Conservation (phyloP, 164 flowering plant genomes). For the Annona squamosa region DNA sequence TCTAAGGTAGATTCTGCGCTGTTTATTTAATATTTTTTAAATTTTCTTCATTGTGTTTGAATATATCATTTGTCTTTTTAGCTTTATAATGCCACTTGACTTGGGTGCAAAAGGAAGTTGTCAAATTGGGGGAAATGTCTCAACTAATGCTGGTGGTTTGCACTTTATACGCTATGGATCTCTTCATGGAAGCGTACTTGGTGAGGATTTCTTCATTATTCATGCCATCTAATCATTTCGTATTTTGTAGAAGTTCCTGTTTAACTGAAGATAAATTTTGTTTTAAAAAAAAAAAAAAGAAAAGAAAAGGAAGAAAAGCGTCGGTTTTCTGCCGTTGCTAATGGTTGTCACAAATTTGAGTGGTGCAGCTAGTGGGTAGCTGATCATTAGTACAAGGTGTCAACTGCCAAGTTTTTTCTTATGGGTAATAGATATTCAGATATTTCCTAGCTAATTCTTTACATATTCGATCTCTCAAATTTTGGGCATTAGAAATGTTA, state of each 20-base stretch:
- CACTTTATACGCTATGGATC: conserved; percentile 94
- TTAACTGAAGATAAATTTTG: background rate
- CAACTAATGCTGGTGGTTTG: conserved; percentile 98
- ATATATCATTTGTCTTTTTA: conserved; percentile 28
- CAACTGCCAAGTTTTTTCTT: too few relatives aligned
- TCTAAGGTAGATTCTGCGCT: background rate
- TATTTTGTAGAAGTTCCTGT: too few relatives aligned
- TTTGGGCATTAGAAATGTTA: too few relatives aligned
- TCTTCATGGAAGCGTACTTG: conserved; percentile 89
- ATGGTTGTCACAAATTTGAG: too few relatives aligned
- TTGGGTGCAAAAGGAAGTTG: conserved; percentile 99
- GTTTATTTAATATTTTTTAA: background rate
- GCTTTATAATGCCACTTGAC: conserved; percentile 96
- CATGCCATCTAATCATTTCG: too few relatives aligned
- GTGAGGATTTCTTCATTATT: conserved; percentile 29
- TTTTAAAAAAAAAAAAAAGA: background rate
- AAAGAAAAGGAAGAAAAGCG: background rate
- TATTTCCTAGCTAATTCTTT: too few relatives aligned
- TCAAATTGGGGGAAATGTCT: conserved; percentile 96
- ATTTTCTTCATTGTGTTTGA: background rate
- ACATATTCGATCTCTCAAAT: too few relatives aligned
- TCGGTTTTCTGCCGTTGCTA: too few relatives aligned
- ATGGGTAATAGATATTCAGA: too few relatives aligned
- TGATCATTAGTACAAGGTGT: too few relatives aligned
- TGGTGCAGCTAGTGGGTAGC: too few relatives aligned